phyloP scores from a whole-genome alignment of 148 eudicot species.

The Vaccinium macrocarpon region DNA sequence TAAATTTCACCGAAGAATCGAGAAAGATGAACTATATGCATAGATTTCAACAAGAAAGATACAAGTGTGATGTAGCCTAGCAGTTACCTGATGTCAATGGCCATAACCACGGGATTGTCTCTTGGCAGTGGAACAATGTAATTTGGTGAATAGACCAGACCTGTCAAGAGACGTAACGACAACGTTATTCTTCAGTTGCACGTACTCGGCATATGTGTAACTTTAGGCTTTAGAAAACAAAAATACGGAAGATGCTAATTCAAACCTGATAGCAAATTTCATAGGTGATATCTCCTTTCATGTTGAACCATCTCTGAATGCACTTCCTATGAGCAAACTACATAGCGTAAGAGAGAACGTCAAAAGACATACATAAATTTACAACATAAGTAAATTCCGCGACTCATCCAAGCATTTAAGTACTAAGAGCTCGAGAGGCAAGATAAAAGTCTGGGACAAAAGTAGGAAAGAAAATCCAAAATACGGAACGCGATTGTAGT shows the following conservation, averaged over 20 bases:
- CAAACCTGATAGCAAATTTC: constrained; percentile 84
- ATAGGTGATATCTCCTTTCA: constrained; percentile 74
- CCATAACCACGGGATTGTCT: constrained; percentile 52
- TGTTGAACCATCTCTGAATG: constrained; percentile 87
- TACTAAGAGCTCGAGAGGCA: not conserved
- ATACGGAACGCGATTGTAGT: not conserved
- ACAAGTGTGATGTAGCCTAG: not conserved
- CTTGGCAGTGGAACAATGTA: constrained; percentile 52
- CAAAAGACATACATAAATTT: not conserved
- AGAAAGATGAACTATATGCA: not conserved
- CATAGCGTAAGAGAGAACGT: constrained; percentile 9
- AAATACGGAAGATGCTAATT: not conserved
- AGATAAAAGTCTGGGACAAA: not conserved
- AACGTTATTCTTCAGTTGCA: not conserved
- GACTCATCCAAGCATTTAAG: not conserved
- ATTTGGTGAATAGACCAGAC: constrained; percentile 50
- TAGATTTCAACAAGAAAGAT: not conserved
- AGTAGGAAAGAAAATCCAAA: not conserved
- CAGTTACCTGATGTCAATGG: constrained; percentile 67
- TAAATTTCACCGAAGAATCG: not conserved
- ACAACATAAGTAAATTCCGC: not conserved
- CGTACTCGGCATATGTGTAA: not conserved
- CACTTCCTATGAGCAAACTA: constrained; percentile 91
- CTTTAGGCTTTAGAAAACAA: not conserved
- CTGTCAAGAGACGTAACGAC: constrained; percentile 11